Percentiles rank a stretch among this genome's conserved stretches.
Conservation (phyloP, 208 protist genomes). For the Acanthamoeba rhysodes region DNA sequence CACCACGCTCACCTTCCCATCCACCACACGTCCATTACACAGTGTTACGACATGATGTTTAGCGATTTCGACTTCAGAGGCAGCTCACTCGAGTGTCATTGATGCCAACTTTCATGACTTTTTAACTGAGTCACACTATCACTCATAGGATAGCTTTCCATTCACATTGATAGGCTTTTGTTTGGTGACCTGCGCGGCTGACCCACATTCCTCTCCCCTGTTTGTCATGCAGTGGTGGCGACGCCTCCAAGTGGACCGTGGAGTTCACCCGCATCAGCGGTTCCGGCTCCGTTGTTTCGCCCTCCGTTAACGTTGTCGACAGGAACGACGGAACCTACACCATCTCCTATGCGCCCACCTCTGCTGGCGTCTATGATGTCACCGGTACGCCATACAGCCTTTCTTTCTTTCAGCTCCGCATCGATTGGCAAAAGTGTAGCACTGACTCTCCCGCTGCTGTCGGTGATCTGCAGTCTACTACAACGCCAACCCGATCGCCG, state of each 20-base stretch:
- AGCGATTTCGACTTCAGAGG: slow-evolving; percentile 56
- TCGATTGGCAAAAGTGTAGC: too few relatives aligned
- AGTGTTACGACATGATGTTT: slow-evolving; percentile 13
- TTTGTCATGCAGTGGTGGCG: background rate
- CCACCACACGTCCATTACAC: background rate
- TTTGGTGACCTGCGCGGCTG: too few relatives aligned
- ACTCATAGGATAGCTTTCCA: background rate
- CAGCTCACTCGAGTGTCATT: slow-evolving; percentile 1
- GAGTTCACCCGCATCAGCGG: background rate
- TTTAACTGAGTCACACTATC: background rate
- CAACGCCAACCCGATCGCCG: background rate
- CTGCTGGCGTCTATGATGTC: slow-evolving; percentile 4
- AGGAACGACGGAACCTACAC: background rate
- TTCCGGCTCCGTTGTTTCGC: background rate
- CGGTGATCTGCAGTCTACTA: background rate
- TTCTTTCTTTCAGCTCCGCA: too few relatives aligned
- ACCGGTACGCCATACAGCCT: background rate
- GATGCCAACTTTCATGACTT: slow-evolving; percentile 45
- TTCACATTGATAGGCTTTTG: background rate
- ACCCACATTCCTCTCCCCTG: background rate
- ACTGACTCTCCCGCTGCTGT: too few relatives aligned
- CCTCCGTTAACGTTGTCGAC: background rate
- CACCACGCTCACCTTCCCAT: background rate
- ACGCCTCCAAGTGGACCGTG: background rate
- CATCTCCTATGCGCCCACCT: background rate